Base-by-base conservation (phyloP, 305 asterid genomes). In the Striga hermonthica region DNA sequence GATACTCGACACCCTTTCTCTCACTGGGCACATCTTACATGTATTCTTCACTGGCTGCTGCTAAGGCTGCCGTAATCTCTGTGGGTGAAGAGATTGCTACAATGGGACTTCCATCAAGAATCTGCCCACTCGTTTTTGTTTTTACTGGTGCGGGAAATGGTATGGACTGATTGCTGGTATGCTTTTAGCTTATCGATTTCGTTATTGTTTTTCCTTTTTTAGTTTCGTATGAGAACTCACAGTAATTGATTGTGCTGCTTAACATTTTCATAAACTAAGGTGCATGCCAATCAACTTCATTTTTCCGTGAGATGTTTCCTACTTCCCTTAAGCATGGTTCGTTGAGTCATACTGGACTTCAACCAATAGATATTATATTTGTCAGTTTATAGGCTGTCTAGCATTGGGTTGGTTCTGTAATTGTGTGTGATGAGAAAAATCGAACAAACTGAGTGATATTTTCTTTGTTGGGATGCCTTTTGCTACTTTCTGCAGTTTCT, bases 111-210 rank as follows among this genome's bases (percentile, higher is more conserved):
- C 91, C 96, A 31, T 71, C 86, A 6, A 84, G 83, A 74, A 87
- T 92, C 72, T 92, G 90, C 67, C 98, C 98, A 56, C 77, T 92
- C n/a, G 92, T 92, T 62, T 86, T 92, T 83, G 90, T 87, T 58
- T 92, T 92, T 72, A 89, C 98, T 22, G 96, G 97, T 58, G 49
- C 83, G 16, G 98, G 97, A 84, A 90, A 92, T 45, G 98, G 98
- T 89, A 87, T 22, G 69, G 31, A 9, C 50, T 54, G 57, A 63
- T 8, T 65, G 43, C 69, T 48, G 31, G 22, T 47, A 15, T 62
- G 16, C 8, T 55, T 66, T 74, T 44, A 28, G 37, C 12, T 28
- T 72, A 56, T 5, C 4, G 10, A 45, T 38, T 4, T 65, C 9
- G 7, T 5, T 49, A 12, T 48, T 50, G 4, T 49, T 31, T 22